These are phyloP conservation scores for Capsicum chinense DNA, from an alignment of 257 asterid species.

Conservation along the genomic window DNA sequence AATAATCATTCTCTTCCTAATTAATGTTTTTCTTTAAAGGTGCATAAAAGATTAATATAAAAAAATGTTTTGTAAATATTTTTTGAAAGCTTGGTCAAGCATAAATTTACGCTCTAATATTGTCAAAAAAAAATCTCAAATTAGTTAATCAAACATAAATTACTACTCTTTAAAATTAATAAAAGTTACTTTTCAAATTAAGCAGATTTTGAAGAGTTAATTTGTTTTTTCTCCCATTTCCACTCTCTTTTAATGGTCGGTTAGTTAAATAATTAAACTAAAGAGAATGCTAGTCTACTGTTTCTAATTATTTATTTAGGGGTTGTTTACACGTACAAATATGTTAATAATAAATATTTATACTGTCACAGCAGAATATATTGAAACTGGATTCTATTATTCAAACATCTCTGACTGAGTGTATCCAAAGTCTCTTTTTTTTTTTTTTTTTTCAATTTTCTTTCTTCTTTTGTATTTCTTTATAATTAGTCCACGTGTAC, in stretches of 20 bases:
- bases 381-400: slow-evolving; percentile 21
- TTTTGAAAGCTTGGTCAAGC: too few relatives aligned
- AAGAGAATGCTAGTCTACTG: neutral
- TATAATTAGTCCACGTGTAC: slow-evolving; percentile 32
- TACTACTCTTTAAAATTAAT: too few relatives aligned
- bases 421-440: slow-evolving; percentile 22
- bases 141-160: too few relatives aligned
- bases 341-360: slow-evolving; percentile 14
- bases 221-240: neutral
- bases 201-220: too few relatives aligned
- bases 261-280: neutral
- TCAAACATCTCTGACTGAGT: slow-evolving; percentile 28
- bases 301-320: neutral
- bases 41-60: too few relatives aligned
- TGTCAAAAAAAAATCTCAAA: too few relatives aligned
- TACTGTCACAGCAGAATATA: slow-evolving; percentile 23
- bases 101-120: too few relatives aligned
- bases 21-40: too few relatives aligned
- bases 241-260: neutral
- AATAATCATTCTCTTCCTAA: too few relatives aligned
- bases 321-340: neutral
- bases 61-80: too few relatives aligned
- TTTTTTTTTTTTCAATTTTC: neutral
- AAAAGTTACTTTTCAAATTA: too few relatives aligned
- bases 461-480: neutral